Conservation (phyloP, 2,329 filamentous ascomycete species). For the Akanthomyces uredinophilus region DNA sequence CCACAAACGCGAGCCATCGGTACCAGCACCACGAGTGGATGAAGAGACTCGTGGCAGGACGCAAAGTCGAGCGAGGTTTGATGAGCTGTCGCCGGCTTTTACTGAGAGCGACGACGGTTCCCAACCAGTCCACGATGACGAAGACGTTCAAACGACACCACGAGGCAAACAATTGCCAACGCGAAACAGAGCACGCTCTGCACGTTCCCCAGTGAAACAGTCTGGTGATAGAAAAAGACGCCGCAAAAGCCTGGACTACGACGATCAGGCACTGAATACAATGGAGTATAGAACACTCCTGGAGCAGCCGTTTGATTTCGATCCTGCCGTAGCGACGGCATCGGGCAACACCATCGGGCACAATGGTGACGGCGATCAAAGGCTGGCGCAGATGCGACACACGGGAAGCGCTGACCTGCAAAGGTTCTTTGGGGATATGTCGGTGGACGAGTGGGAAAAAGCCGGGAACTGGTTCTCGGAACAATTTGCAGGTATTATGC, state of each 20-base stretch:
- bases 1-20: not conserved
- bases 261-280: constrained; percentile 47
- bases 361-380: constrained; percentile 19
- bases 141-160: constrained; percentile 18
- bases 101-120: constrained; percentile 8
- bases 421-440: constrained; percentile 48
- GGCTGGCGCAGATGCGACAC: constrained; percentile 45
- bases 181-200: constrained; percentile 22
- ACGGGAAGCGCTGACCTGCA: constrained; percentile 42
- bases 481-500: constrained; percentile 47
- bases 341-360: constrained; percentile 30
- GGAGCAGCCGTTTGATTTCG: constrained; percentile 51
- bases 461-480: constrained; percentile 57
- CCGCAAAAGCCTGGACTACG: constrained; percentile 47
- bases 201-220: constrained; percentile 17
- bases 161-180: constrained; percentile 17
- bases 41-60: not conserved
- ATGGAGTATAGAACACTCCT: constrained; percentile 50
- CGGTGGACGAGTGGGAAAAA: constrained; percentile 53
- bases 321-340: constrained; percentile 44
- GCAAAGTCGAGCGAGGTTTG: constrained; percentile 9
- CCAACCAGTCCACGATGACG: constrained; percentile 6
- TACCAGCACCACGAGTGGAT: not conserved
- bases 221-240: constrained; percentile 35
- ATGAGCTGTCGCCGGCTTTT: constrained; percentile 10